These are phyloP conservation scores for Xylariaceae sp. DNA, from an alignment of 2,329 filamentous ascomycete genomes.

Conservation along the genomic window DNA sequence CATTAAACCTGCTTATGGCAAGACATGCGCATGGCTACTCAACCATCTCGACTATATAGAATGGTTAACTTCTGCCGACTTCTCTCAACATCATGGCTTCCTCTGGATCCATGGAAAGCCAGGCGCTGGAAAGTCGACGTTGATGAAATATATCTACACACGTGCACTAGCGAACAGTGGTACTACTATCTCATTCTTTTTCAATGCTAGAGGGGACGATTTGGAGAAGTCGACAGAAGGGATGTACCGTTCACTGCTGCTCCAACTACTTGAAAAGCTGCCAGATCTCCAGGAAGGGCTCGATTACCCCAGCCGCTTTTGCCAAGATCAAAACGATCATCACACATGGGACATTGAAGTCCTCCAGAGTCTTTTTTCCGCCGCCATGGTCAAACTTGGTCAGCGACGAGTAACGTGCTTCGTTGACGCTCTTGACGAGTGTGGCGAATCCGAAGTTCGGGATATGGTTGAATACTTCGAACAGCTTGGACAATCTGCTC, in stretches of 20 bases:
- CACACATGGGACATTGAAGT: conserved; percentile 2
- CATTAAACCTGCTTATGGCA: conserved; percentile 44
- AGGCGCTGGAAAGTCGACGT: conserved; percentile 50
- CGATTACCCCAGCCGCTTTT: background rate
- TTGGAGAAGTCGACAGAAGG: conserved; percentile 55
- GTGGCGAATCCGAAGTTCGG: conserved; percentile 49
- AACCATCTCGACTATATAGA: conserved; percentile 49
- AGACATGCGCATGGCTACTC: conserved; percentile 42
- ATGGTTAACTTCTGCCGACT: conserved; percentile 38
- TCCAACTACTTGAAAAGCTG: conserved; percentile 50
- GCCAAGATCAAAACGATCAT: background rate
- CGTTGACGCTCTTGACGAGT: conserved; percentile 55
- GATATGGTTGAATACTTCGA: conserved; percentile 54
- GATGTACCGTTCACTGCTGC: conserved; percentile 58
- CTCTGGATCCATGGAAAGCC: conserved; percentile 54
- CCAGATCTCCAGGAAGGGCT: conserved; percentile 44
- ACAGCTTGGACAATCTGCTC: conserved; percentile 41
- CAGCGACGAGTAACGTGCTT: conserved; percentile 25
- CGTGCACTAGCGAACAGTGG: conserved; percentile 23
- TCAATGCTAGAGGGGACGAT: conserved; percentile 52
- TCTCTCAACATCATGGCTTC: conserved; percentile 42
- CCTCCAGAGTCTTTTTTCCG: conserved; percentile 8
- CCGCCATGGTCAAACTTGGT: conserved; percentile 26
- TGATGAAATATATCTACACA: conserved; percentile 50
- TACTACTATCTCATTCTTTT: conserved; percentile 51